Base-by-base conservation (phyloP, 495 filamentous ascomycete species). In the Lichina pygmaea region DNA sequence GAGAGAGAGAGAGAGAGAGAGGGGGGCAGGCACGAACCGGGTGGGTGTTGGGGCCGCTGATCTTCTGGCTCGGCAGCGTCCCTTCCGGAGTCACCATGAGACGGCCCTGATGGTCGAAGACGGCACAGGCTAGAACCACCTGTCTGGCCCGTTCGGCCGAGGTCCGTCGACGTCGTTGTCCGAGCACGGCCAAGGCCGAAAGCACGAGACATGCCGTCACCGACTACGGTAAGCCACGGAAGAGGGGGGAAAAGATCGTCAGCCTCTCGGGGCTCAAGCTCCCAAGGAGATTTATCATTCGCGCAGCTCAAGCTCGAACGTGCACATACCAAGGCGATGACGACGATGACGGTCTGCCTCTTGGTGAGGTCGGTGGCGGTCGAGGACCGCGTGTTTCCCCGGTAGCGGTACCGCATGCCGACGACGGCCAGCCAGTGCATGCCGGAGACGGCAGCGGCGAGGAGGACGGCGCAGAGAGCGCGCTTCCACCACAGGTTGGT, bases 361-460 rank as follows among this genome's bases (percentile, higher is more conserved):
- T 72, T 64, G 13, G 70, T 67, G 15, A 65, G 45, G 31, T 61
- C 61, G 10, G 46, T 55, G 44, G 24, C 49, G 49, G 47, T 61
- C 45, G 55, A 37, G 24, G 17, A 55, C 37, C 39, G 51, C 8
- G 43, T 9, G 12, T 1, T 33, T 2, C 6, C 6, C 49, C 54
- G 60, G 53, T 67, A 46, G n/a, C 54, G 60, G 54, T 85, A 89
- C 4, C 53, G 44, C 1, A 81, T 86, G 7, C 84, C 82, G 11
- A 73, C 60, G 3, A 76, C 66, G 11, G 81, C 83, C 13, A 75
- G 75, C 81, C 82, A 93, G 54, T 92, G 82, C 82, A 92, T 89
- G 3, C 79, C 81, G 15, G 73, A 81, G 3, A 86, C 81, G 34
- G 78, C 79, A 11, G 65, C 60, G 24, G 80, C 78, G 34, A 93